Conservation (phyloP, 73 alveolate genomes). For the Paramecium tetraurelia region DNA sequence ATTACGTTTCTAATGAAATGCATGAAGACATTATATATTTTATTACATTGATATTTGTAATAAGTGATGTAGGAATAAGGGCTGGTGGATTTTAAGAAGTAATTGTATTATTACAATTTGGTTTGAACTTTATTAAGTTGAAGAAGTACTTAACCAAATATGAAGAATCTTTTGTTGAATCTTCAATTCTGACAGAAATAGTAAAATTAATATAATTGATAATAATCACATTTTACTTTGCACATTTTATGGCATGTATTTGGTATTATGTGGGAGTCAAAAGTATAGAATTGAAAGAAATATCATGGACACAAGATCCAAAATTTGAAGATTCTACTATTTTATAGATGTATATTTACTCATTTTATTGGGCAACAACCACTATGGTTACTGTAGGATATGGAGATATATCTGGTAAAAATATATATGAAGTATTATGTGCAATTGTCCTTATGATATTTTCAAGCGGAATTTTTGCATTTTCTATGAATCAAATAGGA, state of each 20-base stretch:
- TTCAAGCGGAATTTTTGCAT: constrained; percentile 57
- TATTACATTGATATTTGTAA: neutral
- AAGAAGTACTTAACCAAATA: neutral
- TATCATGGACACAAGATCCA: neutral
- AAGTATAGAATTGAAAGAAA: neutral
- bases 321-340: neutral
- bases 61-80: neutral
- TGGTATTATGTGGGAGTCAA: constrained; percentile 28
- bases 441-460: constrained; percentile 38
- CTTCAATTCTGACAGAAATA: neutral
- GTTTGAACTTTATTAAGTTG: neutral
- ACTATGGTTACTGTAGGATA: constrained; percentile 64
- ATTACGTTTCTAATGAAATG: neutral
- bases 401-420: constrained; percentile 54
- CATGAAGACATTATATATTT: neutral
- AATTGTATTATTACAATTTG: neutral
- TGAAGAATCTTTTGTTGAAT: neutral
- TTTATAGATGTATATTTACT: neutral
- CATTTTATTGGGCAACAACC: constrained; percentile 58
- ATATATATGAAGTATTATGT: constrained; percentile 49
- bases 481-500: constrained; percentile 49
- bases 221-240: neutral
- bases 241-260: constrained; percentile 48
- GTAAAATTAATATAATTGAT: neutral
- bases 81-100: neutral